Conservation (phyloP, 1,284 basidiomycete genomes). For the Golubevia pallescens region DNA sequence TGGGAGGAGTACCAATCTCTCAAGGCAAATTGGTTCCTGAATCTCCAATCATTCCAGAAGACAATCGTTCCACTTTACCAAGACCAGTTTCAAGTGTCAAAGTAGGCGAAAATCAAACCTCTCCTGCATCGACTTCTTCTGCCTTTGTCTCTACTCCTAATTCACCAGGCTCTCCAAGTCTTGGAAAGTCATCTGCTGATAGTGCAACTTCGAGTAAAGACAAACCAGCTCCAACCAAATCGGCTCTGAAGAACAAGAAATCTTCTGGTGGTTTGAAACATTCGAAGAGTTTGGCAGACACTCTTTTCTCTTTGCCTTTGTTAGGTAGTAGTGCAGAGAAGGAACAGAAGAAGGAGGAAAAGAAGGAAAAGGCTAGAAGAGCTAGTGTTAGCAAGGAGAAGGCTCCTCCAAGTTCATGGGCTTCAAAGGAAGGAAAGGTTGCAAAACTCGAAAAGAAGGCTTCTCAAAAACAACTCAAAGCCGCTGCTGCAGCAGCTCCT, state of each 20-base stretch:
- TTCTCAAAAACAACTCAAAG: background rate
- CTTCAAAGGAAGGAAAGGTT: constrained; percentile 8
- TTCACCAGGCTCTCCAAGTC: background rate
- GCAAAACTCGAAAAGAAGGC: constrained; percentile 12
- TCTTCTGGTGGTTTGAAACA: constrained; percentile 10
- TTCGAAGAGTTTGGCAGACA: constrained; percentile 42
- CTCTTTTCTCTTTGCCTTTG: constrained; percentile 38
- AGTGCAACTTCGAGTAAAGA: constrained; percentile 16
- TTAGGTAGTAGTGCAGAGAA: constrained; percentile 15
- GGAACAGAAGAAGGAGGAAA: constrained; percentile 12
- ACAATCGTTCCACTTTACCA: constrained; percentile 31
- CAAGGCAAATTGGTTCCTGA: constrained; percentile 28
- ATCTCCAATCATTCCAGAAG: constrained; percentile 14
- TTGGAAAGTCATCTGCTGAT: too few relatives aligned
- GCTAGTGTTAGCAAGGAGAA: background rate
- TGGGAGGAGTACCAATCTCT: constrained; percentile 34
- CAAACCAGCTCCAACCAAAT: constrained; percentile 27
- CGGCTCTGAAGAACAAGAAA: background rate
- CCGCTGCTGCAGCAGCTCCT: background rate
- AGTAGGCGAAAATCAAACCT: too few relatives aligned
- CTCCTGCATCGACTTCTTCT: background rate
- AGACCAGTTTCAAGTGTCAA: constrained; percentile 11
- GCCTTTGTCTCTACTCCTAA: background rate
- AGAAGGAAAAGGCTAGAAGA: constrained; percentile 11
- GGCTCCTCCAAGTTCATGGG: constrained; percentile 7